Percentiles rank a stretch among this genome's conserved stretches.
Conservation (phyloP, 805 yeast species). For the Zygoascus bituminiphila region DNA sequence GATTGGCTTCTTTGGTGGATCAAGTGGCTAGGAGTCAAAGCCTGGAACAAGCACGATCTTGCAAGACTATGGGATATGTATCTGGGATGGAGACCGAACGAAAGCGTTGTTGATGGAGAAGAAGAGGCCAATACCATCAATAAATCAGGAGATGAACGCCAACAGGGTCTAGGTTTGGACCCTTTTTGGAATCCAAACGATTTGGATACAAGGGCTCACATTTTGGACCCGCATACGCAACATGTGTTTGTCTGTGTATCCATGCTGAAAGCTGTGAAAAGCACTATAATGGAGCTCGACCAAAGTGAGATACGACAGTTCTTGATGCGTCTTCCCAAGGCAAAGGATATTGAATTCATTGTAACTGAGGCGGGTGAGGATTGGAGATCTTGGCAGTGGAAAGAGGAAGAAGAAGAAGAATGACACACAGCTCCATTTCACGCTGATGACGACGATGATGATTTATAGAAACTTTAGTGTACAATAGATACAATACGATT, state of each 20-base stretch:
- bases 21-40: conserved; percentile 81
- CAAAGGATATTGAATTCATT: conserved; percentile 63
- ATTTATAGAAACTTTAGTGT: background rate
- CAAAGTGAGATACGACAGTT: conserved; percentile 82
- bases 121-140: conserved; percentile 1
- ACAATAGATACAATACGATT: background rate
- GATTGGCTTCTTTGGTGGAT: conserved; percentile 96
- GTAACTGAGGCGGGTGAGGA: conserved; percentile 75
- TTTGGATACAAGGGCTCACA: conserved; percentile 16
- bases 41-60: conserved; percentile 70
- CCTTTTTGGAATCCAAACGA: conserved; percentile 48
- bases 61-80: conserved; percentile 87
- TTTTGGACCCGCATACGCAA: conserved; percentile 46
- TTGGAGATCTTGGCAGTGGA: conserved; percentile 78
- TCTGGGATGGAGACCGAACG: conserved; percentile 51
- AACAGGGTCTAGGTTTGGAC: conserved; percentile 42
- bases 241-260: conserved; percentile 70
- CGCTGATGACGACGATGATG: background rate
- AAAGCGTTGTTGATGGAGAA: conserved; percentile 5
- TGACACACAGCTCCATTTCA: background rate
- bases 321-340: conserved; percentile 43
- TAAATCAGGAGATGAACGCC: conserved; percentile 15
- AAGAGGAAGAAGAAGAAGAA: conserved; percentile 32
- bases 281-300: conserved; percentile 74
- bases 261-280: conserved; percentile 69